These are phyloP conservation scores for Diplodia sapinea DNA, from an alignment of 2,329 filamentous ascomycete species.

Conservation along the genomic window DNA sequence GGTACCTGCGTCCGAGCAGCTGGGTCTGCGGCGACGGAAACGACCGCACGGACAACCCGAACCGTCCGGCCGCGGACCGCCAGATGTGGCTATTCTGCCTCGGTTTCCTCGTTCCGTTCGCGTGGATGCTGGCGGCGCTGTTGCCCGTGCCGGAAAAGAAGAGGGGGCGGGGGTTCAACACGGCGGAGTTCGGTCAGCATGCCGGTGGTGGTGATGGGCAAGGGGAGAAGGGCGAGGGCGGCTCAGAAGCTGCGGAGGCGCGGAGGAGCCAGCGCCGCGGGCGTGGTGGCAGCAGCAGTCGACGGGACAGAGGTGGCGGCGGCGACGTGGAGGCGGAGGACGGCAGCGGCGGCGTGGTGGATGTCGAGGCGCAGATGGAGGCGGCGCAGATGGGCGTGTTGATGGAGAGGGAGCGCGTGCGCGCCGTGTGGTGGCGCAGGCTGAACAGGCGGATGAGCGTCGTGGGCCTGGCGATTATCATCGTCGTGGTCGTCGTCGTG, in stretches of 20 bases:
- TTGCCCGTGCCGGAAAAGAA: conserved; percentile 8
- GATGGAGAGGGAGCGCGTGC: conserved; percentile 9
- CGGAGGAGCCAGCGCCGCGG: neutral
- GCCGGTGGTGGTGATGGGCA: neutral
- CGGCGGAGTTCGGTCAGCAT: no score
- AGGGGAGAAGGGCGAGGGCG: neutral
- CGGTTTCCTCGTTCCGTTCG: conserved; percentile 24
- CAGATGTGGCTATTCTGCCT: conserved; percentile 26
- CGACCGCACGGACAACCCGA: neutral
- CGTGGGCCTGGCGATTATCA: neutral
- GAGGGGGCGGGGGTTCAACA: neutral
- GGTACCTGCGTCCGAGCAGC: conserved; percentile 10
- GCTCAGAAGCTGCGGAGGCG: no score
- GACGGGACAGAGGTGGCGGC: neutral
- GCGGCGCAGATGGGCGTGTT: neutral
- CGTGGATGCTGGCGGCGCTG: conserved; percentile 29
- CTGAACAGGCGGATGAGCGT: conserved; percentile 26
- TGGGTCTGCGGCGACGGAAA: neutral
- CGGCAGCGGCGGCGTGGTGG: conserved; percentile 9
- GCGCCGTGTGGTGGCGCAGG: conserved; percentile 22
- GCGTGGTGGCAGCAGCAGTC: no score
- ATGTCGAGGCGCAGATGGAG: conserved; percentile 10
- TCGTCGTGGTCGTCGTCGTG: conserved; percentile 21
- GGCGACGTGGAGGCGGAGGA: neutral
- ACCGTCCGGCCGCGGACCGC: conserved; percentile 3